Percentiles rank a stretch among this genome's conserved stretches.
Evolutionary conservation across 352 stramenopile species (phyloP).

Genomic region (Globisporangium paroecandrum): DNA sequence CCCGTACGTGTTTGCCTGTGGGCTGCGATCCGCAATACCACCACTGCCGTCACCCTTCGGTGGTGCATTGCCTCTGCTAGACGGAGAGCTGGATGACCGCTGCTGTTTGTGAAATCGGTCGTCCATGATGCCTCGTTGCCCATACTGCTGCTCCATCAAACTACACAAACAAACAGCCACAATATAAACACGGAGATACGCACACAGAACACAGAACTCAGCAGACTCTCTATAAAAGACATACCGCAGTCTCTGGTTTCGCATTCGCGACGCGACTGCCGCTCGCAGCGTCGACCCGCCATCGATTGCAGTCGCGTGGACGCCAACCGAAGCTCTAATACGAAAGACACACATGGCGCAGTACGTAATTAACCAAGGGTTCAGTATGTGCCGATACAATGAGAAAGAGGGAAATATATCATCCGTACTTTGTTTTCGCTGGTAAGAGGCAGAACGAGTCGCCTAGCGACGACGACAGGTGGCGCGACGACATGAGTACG

Average conservation of each 20-base stretch:
- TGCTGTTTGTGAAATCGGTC: slow-evolving; percentile 24
- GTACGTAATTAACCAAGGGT: not conserved
- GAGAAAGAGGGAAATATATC: not conserved
- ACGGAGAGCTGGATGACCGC: slow-evolving; percentile 14
- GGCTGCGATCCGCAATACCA: not conserved
- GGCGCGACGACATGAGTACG: slow-evolving; percentile 69
- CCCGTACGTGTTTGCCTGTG: not conserved
- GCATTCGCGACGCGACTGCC: slow-evolving; percentile 76
- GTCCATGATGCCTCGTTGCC: slow-evolving; percentile 36
- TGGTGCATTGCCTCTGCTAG: not conserved
- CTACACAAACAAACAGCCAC: slow-evolving; percentile 21
- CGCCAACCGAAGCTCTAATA: slow-evolving; percentile 41
- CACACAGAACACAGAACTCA: not conserved
- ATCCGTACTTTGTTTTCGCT: slow-evolving; percentile 33
- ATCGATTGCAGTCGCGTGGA: slow-evolving; percentile 67
- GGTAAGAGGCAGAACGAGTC: slow-evolving; percentile 85
- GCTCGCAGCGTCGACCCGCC: slow-evolving; percentile 72
- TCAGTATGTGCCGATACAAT: not conserved
- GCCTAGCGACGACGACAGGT: slow-evolving; percentile 77
- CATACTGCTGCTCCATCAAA: slow-evolving; percentile 81
- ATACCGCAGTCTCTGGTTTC: slow-evolving; percentile 71
- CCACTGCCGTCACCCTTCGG: not conserved
- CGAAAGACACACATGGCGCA: not conserved
- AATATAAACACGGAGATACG: no score
- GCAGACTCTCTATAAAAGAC: no score